Conservation (phyloP, 2,329 filamentous ascomycete genomes). For the Magnaporthales sp. region DNA sequence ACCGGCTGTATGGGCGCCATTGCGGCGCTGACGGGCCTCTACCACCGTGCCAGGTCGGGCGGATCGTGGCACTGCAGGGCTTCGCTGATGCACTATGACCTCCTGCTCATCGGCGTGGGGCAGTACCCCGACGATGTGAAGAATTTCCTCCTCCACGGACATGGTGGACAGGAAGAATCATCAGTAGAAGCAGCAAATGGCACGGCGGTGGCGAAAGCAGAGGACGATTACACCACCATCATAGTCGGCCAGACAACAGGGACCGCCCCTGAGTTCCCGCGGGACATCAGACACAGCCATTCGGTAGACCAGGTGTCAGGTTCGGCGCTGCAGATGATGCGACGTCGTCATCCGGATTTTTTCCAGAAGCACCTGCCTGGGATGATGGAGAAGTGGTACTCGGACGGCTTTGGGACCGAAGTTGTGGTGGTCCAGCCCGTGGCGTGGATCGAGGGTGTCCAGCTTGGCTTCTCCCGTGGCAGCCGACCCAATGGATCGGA, state of each 20-base stretch:
- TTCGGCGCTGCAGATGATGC: slow-evolving; percentile 47
- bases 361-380: slow-evolving; percentile 30
- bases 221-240: too few species aligned
- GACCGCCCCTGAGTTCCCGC: not conserved
- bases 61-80: slow-evolving; percentile 59
- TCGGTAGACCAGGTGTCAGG: slow-evolving; percentile 59
- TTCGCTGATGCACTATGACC: slow-evolving; percentile 59
- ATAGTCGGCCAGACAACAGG: too few species aligned
- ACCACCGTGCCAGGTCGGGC: slow-evolving; percentile 52
- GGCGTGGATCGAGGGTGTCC: slow-evolving; percentile 32
- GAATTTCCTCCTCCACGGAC: slow-evolving; percentile 21
- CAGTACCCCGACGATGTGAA: slow-evolving; percentile 40
- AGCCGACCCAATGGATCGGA: slow-evolving; percentile 47
- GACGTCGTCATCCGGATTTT: slow-evolving; percentile 37
- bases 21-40: slow-evolving; percentile 55
- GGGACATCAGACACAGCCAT: slow-evolving; percentile 35
- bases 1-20: slow-evolving; percentile 65
- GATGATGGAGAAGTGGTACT: slow-evolving; percentile 41
- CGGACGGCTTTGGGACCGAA: slow-evolving; percentile 28
- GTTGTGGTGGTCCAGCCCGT: slow-evolving; percentile 35
- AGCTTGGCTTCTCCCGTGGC: slow-evolving; percentile 33
- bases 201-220: too few species aligned
- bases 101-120: slow-evolving; percentile 55
- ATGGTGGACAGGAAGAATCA: slow-evolving; percentile 19
- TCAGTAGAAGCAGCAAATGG: not conserved